These are phyloP conservation scores for Marasmius tenuissimus DNA, from an alignment of 1,284 basidiomycete genomes.

Conservation along the genomic window DNA sequence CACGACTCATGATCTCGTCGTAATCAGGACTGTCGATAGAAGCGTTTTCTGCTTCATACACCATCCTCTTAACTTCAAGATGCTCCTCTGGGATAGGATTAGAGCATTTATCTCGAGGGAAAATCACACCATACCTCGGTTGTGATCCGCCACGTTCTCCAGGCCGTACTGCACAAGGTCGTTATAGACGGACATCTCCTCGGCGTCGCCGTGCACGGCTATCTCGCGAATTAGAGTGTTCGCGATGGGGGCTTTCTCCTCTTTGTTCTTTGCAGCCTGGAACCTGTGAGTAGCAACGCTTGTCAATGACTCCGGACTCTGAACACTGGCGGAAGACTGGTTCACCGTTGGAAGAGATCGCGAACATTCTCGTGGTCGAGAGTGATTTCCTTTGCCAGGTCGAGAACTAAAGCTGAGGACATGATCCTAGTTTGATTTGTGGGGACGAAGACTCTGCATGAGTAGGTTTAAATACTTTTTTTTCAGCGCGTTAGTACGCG, in stretches of 20 bases:
- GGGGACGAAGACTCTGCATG: too few relatives aligned
- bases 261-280: slow-evolving; percentile 12
- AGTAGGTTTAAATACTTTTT: too few relatives aligned
- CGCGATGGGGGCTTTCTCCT: slow-evolving; percentile 20
- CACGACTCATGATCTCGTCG: slow-evolving; percentile 19
- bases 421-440: too few relatives aligned
- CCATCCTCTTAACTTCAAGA: slow-evolving; percentile 20
- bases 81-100: slow-evolving; percentile 19
- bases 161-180: slow-evolving; percentile 20
- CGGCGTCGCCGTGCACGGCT: slow-evolving; percentile 26
- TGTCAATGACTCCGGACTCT: background rate
- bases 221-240: slow-evolving; percentile 28
- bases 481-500: too few relatives aligned
- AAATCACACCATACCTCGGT: background rate
- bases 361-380: slow-evolving; percentile 29
- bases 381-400: slow-evolving; percentile 18
- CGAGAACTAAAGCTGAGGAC: background rate
- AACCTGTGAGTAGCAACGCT: slow-evolving; percentile 6
- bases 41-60: slow-evolving; percentile 18
- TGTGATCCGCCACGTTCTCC: slow-evolving; percentile 1
- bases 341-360: slow-evolving; percentile 21
- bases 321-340: background rate
- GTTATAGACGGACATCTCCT: slow-evolving; percentile 23
- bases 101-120: background rate
- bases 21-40: slow-evolving; percentile 13